These are phyloP conservation scores for Geopyxis carbonaria DNA, from an alignment of 495 filamentous ascomycete genomes.

Conservation along the genomic window DNA sequence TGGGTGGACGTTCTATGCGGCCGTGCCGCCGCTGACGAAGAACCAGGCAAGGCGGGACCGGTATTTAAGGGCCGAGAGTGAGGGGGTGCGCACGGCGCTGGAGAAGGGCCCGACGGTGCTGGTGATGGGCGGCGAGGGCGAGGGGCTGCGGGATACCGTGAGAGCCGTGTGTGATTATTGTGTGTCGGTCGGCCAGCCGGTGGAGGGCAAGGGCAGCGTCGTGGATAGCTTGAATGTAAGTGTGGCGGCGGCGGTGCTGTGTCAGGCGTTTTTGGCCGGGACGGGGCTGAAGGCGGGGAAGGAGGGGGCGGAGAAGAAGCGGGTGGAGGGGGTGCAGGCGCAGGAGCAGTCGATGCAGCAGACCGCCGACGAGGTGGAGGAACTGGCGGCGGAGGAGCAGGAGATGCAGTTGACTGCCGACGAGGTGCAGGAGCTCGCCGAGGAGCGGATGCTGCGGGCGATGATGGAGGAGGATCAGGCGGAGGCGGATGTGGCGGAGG, in stretches of 20 bases:
- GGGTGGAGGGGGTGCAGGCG: too few relatives aligned
- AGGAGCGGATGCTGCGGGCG: too few relatives aligned
- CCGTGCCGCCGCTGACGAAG: slow-evolving; percentile 37
- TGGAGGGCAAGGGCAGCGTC: slow-evolving; percentile 9
- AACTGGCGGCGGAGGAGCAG: too few relatives aligned
- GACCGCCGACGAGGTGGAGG: too few relatives aligned
- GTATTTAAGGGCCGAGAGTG: slow-evolving; percentile 16
- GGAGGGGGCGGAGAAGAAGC: too few relatives aligned
- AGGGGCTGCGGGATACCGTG: slow-evolving; percentile 47
- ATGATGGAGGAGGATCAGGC: too few relatives aligned
- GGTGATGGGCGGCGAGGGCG: slow-evolving; percentile 68
- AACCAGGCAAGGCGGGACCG: slow-evolving; percentile 25
- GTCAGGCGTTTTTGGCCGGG: slow-evolving; percentile 17
- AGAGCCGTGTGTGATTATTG: slow-evolving; percentile 40
- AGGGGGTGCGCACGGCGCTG: slow-evolving; percentile 33
- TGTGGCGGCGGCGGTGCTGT: slow-evolving; percentile 17
- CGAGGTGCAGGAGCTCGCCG: too few relatives aligned
- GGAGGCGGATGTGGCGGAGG: too few relatives aligned
- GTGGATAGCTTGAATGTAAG: slow-evolving; percentile 21
- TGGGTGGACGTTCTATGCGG: slow-evolving; percentile 75
- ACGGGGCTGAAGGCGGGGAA: too few relatives aligned
- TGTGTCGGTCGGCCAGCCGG: slow-evolving; percentile 25
- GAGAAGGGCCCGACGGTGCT: slow-evolving; percentile 49
- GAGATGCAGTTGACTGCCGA: too few relatives aligned
- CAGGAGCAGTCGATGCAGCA: too few relatives aligned